These are phyloP conservation scores for Aquilaria sinensis DNA, from an alignment of 345 rosid species.

Conservation along the genomic window DNA sequence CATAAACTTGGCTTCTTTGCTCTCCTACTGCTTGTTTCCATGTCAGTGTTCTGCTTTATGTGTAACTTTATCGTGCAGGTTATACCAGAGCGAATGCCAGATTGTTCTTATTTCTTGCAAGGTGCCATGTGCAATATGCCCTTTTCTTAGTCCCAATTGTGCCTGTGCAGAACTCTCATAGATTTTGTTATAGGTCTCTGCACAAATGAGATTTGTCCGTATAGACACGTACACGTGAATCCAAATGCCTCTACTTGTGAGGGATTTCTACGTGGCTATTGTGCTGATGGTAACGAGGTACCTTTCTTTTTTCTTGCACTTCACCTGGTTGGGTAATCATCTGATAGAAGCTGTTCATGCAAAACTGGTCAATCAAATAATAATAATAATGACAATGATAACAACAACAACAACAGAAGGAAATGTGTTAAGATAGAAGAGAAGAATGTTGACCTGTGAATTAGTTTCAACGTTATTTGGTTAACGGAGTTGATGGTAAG, in stretches of 20 bases:
- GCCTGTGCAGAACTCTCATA: slow-evolving; percentile 11
- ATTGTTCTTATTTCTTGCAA: slow-evolving; percentile 90
- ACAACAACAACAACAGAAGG: no score
- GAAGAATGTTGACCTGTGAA: no score
- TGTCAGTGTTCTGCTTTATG: slow-evolving; percentile 15
- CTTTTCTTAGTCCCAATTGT: slow-evolving; percentile 1
- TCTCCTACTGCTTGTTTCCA: slow-evolving; percentile 4
- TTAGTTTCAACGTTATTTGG: no score
- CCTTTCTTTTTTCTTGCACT: no score
- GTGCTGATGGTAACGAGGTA: slow-evolving; percentile 94
- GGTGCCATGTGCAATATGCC: slow-evolving; percentile 35
- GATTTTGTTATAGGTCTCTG: slow-evolving; percentile 63
- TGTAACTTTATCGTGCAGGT: slow-evolving; percentile 44
- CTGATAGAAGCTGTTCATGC: no score
- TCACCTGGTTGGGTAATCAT: no score
- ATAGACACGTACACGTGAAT: slow-evolving; percentile 91
- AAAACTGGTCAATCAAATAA: no score
- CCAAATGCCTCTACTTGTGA: slow-evolving; percentile 73
- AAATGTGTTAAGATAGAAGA: no score
- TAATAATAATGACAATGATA: no score
- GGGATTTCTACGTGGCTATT: slow-evolving; percentile 88
- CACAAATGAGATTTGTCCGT: slow-evolving; percentile 71
- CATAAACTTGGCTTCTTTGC: slow-evolving; percentile 13
- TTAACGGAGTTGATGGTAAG: no score
- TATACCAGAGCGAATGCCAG: slow-evolving; percentile 98